These are phyloP conservation scores for Leccinum fibrillosum DNA, from an alignment of 768 basidiomycete genomes.

Conservation along the genomic window DNA sequence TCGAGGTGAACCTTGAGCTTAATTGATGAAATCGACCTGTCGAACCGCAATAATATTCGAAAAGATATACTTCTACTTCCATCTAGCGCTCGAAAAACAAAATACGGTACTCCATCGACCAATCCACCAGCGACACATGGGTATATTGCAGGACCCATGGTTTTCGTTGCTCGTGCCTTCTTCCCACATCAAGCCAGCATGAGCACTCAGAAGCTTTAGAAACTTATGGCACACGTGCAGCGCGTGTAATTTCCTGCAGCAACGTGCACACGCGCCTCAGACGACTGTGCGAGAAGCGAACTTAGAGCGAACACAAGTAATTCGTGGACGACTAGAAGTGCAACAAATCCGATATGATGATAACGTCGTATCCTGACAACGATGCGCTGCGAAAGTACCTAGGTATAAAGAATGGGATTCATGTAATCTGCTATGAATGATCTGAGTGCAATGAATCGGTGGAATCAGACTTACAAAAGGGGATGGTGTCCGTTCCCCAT, in stretches of 20 bases:
- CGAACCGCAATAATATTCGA: background rate
- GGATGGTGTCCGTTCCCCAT: conserved; percentile 54
- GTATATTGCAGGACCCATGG: conserved; percentile 22
- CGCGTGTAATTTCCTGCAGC: conserved; percentile 65
- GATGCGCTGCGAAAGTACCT: conserved; percentile 13
- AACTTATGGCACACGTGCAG: conserved; percentile 52
- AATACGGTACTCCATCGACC: conserved; percentile 40
- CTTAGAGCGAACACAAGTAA: conserved; percentile 49
- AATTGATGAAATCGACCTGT: background rate
- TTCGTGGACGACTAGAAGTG: conserved; percentile 65
- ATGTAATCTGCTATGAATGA: background rate
- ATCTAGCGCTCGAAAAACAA: background rate
- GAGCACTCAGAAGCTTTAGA: conserved; percentile 34
- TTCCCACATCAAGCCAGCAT: conserved; percentile 45
- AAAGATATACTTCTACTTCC: background rate
- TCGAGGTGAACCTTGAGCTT: conserved; percentile 1
- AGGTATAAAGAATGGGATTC: background rate
- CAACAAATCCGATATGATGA: conserved; percentile 71
- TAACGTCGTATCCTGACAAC: conserved; percentile 46
- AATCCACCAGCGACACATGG: conserved; percentile 64
- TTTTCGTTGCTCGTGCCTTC: conserved; percentile 33
- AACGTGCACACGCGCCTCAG: conserved; percentile 48
- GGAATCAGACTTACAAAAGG: conserved; percentile 43
- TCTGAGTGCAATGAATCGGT: background rate
- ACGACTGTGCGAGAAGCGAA: conserved; percentile 43